Base-by-base conservation (phyloP, 768 basidiomycete species). In the Mycena epipterygia region DNA sequence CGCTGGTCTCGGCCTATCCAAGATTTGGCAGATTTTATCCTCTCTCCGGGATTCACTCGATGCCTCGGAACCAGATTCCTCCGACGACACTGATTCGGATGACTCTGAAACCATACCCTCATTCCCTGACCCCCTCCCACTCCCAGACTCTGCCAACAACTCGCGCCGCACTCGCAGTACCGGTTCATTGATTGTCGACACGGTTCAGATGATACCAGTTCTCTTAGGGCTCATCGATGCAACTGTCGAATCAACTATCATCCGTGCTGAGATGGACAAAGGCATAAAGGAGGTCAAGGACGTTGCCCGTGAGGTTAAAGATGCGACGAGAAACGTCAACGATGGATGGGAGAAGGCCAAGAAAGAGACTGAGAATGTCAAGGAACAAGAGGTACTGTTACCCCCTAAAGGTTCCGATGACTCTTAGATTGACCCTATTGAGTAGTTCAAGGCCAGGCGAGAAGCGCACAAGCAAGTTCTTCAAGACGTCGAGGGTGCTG, bases 131-230 rank as follows among this genome's bases (percentile, higher is more conserved):
- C 91, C 93, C 5, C 77, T 85, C 0, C 88, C 89, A n/a, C 86
- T 88, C 21, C 87, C 90, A 19, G 74, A 81, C 23, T 81, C 82
- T 13, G 76, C 78, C 6, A 83, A 85, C 39, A 83, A 80, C 53
- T 89, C 89, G 23, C 89, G 92, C 52, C 87, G 84, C 49, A 82
- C 79, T 61, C 81, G 82, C 5, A 81, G 81, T 41, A 77, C 81
- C 19, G 76, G 77, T 16, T 78, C 79, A 66, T 41, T 67, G 63
- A 65, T 82, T 78, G 65, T 81, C 68, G 70, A 85, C 85, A 74
- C 92, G 0, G 85, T 85, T 6, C 94, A 94, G 73, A 84, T 95
- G 74, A 81, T 95, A 17, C 93, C 93, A 19, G 84, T 93, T 25
- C 75, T 95, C 32, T 70, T 84, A 9, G 85, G 88, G 5, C 81